phyloP scores from a whole-genome alignment of 768 basidiomycete species.

The Termitomyces sp. region DNA sequence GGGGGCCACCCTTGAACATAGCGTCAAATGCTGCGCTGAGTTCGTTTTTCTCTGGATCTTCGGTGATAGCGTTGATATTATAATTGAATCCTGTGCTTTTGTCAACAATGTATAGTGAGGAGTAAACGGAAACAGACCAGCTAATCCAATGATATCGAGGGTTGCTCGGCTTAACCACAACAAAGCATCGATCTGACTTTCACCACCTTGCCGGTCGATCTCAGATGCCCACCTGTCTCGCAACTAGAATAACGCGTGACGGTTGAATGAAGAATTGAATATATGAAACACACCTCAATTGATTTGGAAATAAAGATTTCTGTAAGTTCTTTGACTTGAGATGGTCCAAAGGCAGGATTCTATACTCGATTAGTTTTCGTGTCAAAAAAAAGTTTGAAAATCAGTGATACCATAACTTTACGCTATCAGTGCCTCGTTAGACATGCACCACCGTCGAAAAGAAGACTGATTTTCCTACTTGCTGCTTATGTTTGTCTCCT shows the following conservation, averaged over 20 bases:
- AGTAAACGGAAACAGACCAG: slow-evolving; percentile 35
- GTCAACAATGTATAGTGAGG: slow-evolving; percentile 16
- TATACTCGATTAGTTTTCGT: slow-evolving; percentile 11
- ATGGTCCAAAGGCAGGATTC: slow-evolving; percentile 64
- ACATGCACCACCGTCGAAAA: background rate
- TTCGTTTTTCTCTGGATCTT: slow-evolving; percentile 27
- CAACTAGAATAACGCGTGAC: slow-evolving; percentile 28
- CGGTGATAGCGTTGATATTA: slow-evolving; percentile 18
- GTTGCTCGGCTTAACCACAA: slow-evolving; percentile 64
- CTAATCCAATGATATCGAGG: slow-evolving; percentile 72
- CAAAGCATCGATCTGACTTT: slow-evolving; percentile 47
- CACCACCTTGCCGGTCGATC: slow-evolving; percentile 20
- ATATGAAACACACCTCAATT: slow-evolving; percentile 27
- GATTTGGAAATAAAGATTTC: slow-evolving; percentile 53
- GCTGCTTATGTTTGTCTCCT: slow-evolving; percentile 39
- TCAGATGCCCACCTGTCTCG: slow-evolving; percentile 41
- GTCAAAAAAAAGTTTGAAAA: background rate
- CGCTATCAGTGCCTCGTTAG: slow-evolving; percentile 20
- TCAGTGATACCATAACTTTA: slow-evolving; percentile 34
- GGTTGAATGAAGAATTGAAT: slow-evolving; percentile 20
- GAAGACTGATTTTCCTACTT: slow-evolving; percentile 20
- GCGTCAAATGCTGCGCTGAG: slow-evolving; percentile 39
- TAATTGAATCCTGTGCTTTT: slow-evolving; percentile 26
- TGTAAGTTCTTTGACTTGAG: slow-evolving; percentile 52
- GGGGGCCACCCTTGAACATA: slow-evolving; percentile 34